Base-by-base conservation (phyloP, 169 alveolate species). In the Cryptosporidium ubiquitum region DNA sequence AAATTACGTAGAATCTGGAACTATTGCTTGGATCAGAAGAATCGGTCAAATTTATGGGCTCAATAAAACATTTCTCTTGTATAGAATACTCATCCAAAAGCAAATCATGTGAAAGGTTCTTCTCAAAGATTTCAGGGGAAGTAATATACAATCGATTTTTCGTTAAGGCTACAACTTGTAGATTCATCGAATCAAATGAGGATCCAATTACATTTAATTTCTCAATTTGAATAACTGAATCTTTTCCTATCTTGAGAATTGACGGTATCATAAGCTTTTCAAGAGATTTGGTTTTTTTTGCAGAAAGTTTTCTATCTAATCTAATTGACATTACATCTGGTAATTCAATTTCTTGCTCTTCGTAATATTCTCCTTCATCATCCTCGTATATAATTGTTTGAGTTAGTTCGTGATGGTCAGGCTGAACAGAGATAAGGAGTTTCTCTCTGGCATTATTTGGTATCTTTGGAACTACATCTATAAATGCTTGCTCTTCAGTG, bases 281-380 rank as follows among this genome's bases (percentile, higher is more conserved):
- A 26, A 40, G 33, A 29, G 73, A 64, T 40, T 79, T 79, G 4
- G 74, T 39, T 23, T 35, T 60, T 29, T 60, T 55, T 33, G 64
- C 57, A 39, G 73, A 14, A 23, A 61, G 58, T 31, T 61, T 61
- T 79, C 89, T 79, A n/a, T 79, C 68, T 18, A 61, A 6, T 42
- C 89, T 58, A 31, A 64, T 64, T 14, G 89, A 79, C 75, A 79
- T 61, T 20, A 79, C 60, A 64, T 79, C 89, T 9, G 89, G 89
- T 60, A 79, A 26, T 14, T 79, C 75, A 26, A 61, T 35, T 79
- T 61, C 89, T 61, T 66, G 51, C 33, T 79, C 89, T 52, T 73
- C 68, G 29, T 73, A 73, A 37, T 73, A 33, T 6, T 58, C 69
- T 5, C 85, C 85, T 52, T 73, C 70, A 26, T 73, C 85, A 33